Evolutionary conservation across 163 green algal species (phyloP), one percentile per base, ranked within the genome.

Genomic region (Chloromonas sp.): DNA sequence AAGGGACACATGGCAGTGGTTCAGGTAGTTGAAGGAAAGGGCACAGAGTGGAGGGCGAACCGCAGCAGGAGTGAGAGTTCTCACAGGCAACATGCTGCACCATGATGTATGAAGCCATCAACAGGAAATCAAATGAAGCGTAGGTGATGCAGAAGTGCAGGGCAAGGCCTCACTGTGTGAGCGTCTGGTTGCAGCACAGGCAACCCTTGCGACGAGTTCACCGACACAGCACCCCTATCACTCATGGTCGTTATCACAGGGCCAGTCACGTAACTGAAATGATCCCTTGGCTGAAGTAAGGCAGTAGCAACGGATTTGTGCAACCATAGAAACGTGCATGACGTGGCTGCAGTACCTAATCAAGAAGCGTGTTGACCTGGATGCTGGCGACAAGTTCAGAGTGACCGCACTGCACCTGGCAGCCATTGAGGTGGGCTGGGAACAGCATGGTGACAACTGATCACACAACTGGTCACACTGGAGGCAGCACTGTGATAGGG

Each of bases 371-470:
- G 90, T 93, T 0, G 90, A 94, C 58, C 58, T 92, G 14, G 90
- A 94, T 79, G 88, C 90, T 2, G 86, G 87, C 8, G 91, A 95
- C 84, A 88, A 85, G 71, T 88, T 87, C 61, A 74, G 83, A 5
- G 89, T 92, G 1, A 91, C 87, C 2, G 82, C 92, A 0, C 76
- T 95, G 81, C 92, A 95, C 84, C 79, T 94, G 2, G 89, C 91
- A 0, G 83, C 87, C 0, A 91, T 93, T 14, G 88, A 86, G 66
- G 66, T 74, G 66, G 11, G 66, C 36, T 36, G 36, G 36, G 36
- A 36, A 36, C 36, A 36, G 36, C 36, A 36, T 36, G 36, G 36
- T 36, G 36, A 36, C 36, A 36, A 36, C 36, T 36, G 36, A 36
- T 36, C 36, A 36, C 36, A 36, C 36, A 36, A 36, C 36, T 36